These are phyloP conservation scores for Pistacia integerrima DNA, from an alignment of 345 rosid genomes.

Conservation along the genomic window DNA sequence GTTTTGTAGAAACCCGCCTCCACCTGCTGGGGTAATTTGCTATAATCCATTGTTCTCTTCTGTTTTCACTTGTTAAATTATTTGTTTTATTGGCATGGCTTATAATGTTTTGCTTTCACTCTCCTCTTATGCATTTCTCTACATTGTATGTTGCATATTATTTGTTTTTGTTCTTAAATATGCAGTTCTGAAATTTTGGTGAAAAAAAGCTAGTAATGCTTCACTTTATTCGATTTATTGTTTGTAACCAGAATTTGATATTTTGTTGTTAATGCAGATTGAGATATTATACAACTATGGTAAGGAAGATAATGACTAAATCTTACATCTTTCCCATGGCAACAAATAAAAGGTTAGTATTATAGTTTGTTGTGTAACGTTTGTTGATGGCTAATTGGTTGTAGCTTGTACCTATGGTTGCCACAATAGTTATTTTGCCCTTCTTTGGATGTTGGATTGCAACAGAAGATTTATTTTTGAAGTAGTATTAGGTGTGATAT, in stretches of 20 bases:
- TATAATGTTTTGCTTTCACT: background rate
- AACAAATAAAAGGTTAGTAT: conserved; percentile 54
- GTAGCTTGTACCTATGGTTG: background rate
- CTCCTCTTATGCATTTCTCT: background rate
- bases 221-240: background rate
- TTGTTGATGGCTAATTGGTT: background rate
- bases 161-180: background rate
- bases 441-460: background rate
- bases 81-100: background rate
- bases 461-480: background rate
- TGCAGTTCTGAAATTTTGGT: background rate
- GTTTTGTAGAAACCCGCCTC: conserved; percentile 92
- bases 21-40: conserved; percentile 83
- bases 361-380: conserved; percentile 1
- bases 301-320: conserved; percentile 73
- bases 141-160: background rate
- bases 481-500: background rate
- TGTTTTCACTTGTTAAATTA: background rate
- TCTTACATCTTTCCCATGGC: conserved; percentile 12
- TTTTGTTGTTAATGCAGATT: conserved; percentile 60
- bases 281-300: conserved; percentile 89
- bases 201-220: background rate
- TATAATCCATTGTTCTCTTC: conserved; percentile 3
- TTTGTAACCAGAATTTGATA: conserved; percentile 10
- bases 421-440: background rate